Evolutionary conservation across 2,329 filamentous ascomycete species (phyloP), one percentile per base, ranked within the genome.

Genomic region (Aspergillus fumigatus): DNA sequence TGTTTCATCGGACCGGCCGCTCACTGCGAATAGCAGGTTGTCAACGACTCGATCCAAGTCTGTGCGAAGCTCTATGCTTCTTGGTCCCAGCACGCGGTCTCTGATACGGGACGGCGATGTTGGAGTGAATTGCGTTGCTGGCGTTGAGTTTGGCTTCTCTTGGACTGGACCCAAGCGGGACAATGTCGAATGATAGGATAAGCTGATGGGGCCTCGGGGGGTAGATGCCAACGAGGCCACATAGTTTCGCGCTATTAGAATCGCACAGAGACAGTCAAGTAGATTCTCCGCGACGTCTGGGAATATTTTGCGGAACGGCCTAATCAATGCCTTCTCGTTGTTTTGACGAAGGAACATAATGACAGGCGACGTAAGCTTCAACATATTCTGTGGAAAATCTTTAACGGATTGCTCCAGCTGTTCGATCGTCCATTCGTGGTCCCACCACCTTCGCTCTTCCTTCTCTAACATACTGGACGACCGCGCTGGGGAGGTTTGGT

Each of bases 341-440:
- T 65, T 75, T 38, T 71, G 66, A 21, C 73, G 68, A 19, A 75
- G 60, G 55, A 73, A 70, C 49, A 75, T 68, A 4, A 75, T 72
- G 17, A 73, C 73, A 14, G 73, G 73, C 0, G 73, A 75, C 4
- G 72, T 72, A 9, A 75, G 65, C 19, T 66, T 68, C 5, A 75
- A 66, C 65, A 70, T 70, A 41, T 68, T 63, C 10, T 65, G 67
- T 19, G 73, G 71, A 19, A 70, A 73, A 19, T 71, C 68, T 40
- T 70, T 72, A 11, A 74, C 67, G 1, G 70, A 73, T 26, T 70
- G 64, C 11, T 75, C 72, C 25, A 75, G 64, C 59, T 75, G 70
- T 32, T 73, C 69, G 1, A 75, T 62, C 4, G 72, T 70, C 73
- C 73, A 75, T 55, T 75, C 72, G 49, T 74, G 70, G 52, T 74